Conservation (phyloP, 2,329 filamentous ascomycete genomes). For the Dichotomopilus funicola region DNA sequence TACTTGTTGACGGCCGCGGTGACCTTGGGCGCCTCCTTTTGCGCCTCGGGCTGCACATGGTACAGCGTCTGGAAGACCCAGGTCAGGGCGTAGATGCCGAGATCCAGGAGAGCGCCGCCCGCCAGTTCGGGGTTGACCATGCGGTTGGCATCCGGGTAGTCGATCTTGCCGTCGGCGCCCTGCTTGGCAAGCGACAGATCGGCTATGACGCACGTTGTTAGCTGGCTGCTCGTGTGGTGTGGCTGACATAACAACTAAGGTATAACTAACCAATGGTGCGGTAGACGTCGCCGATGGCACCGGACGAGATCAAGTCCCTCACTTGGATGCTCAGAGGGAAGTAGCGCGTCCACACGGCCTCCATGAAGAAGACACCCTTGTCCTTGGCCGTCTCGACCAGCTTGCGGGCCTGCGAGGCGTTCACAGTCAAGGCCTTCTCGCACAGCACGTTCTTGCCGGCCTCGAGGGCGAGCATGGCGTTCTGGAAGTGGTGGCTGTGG, state of each 20-base stretch:
- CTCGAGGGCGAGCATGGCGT: slow-evolving; percentile 75
- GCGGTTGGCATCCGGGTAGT: slow-evolving; percentile 57
- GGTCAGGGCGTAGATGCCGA: slow-evolving; percentile 82
- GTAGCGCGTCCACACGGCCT: slow-evolving; percentile 84
- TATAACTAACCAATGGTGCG: slow-evolving; percentile 45
- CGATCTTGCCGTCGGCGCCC: slow-evolving; percentile 49
- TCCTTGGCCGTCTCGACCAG: slow-evolving; percentile 64
- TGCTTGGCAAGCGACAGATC: slow-evolving; percentile 57
- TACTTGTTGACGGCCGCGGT: slow-evolving; percentile 66
- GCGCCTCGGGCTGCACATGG: slow-evolving; percentile 62
- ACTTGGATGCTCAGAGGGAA: slow-evolving; percentile 77
- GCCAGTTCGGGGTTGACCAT: slow-evolving; percentile 80
- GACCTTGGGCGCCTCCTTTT: slow-evolving; percentile 63
- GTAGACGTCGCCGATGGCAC: slow-evolving; percentile 54
- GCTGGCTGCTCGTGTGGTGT: neutral
- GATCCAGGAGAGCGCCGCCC: slow-evolving; percentile 73
- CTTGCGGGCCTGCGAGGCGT: slow-evolving; percentile 66
- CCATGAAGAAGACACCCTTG: slow-evolving; percentile 74
- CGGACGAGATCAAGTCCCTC: slow-evolving; percentile 54
- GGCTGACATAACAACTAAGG: no score
- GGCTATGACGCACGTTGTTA: slow-evolving; percentile 31
- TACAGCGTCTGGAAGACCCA: slow-evolving; percentile 91
- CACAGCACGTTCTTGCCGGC: slow-evolving; percentile 85
- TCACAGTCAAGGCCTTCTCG: slow-evolving; percentile 86
- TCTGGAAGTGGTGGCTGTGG: slow-evolving; percentile 90